These are phyloP conservation scores for Kwoniella bestiolae DNA, from an alignment of 768 basidiomycete genomes.

Conservation along the genomic window DNA sequence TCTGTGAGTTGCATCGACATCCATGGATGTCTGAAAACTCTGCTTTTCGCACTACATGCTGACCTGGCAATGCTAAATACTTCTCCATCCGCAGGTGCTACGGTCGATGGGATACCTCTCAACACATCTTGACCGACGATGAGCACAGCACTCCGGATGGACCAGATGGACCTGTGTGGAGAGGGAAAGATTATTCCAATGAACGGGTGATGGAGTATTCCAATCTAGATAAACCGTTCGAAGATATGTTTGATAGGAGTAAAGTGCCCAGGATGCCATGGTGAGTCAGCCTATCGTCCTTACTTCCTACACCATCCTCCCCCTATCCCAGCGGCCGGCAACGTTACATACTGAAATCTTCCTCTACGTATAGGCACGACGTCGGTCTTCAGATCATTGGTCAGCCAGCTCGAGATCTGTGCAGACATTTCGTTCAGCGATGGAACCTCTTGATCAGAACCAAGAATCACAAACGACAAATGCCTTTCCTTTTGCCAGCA, in stretches of 20 bases:
- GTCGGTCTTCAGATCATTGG: constrained; percentile 94
- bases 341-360: no score
- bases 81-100: constrained; percentile 39
- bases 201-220: constrained; percentile 85
- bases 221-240: constrained; percentile 81
- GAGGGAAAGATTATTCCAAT: constrained; percentile 94
- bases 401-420: constrained; percentile 91
- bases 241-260: constrained; percentile 91
- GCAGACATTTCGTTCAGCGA: constrained; percentile 91
- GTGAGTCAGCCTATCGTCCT: constrained; percentile 60
- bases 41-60: neutral
- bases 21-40: neutral
- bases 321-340: no score
- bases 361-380: constrained; percentile 96
- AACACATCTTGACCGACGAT: constrained; percentile 88
- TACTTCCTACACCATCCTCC: neutral
- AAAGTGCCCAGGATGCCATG: constrained; percentile 96
- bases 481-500: constrained; percentile 93
- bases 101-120: constrained; percentile 87
- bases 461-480: constrained; percentile 84
- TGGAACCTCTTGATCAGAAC: constrained; percentile 18
- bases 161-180: constrained; percentile 76
- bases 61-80: neutral
- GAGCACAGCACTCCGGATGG: constrained; percentile 63
- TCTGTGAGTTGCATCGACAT: constrained; percentile 65